These are phyloP conservation scores for Lactarius tabidus DNA, from an alignment of 768 basidiomycete species.

Conservation along the genomic window DNA sequence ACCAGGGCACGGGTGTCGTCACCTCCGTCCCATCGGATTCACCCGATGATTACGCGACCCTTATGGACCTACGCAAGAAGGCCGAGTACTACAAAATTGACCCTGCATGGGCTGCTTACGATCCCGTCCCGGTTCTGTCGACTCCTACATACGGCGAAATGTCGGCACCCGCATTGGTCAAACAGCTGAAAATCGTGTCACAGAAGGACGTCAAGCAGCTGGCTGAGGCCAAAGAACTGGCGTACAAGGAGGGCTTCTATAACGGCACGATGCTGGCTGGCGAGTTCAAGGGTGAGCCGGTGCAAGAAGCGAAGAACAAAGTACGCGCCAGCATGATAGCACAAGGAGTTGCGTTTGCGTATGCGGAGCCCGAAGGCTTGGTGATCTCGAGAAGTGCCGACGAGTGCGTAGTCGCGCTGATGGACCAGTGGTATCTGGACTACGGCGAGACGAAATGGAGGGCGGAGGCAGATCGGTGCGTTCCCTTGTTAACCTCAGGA, in stretches of 20 bases:
- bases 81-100: conserved; percentile 95
- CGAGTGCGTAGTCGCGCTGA: conserved; percentile 95
- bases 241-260: conserved; percentile 99
- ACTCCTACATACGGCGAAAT: conserved; percentile 93
- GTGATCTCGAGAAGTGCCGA: conserved; percentile 90
- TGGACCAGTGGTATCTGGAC: conserved; percentile 99
- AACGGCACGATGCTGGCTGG: conserved; percentile 88
- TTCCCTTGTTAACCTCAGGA: conserved; percentile 21
- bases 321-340: conserved; percentile 83
- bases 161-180: conserved; percentile 77
- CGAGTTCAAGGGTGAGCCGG: conserved; percentile 82
- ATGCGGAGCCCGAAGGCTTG: conserved; percentile 92
- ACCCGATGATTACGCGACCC: conserved; percentile 90
- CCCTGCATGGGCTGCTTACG: conserved; percentile 77
- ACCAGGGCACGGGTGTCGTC: conserved; percentile 92
- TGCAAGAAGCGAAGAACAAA: conserved; percentile 89
- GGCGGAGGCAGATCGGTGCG: conserved; percentile 75
- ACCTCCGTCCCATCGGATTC: conserved; percentile 98
- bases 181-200: conserved; percentile 90
- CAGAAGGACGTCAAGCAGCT: conserved; percentile 93
- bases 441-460: conserved; percentile 94
- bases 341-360: conserved; percentile 73
- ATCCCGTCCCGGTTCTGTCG: conserved; percentile 82
- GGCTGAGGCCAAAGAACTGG: conserved; percentile 94
- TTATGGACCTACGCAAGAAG: conserved; percentile 92